phyloP scores from a whole-genome alignment of 1,284 basidiomycete genomes.

The Papiliotrema nemorosa region DNA sequence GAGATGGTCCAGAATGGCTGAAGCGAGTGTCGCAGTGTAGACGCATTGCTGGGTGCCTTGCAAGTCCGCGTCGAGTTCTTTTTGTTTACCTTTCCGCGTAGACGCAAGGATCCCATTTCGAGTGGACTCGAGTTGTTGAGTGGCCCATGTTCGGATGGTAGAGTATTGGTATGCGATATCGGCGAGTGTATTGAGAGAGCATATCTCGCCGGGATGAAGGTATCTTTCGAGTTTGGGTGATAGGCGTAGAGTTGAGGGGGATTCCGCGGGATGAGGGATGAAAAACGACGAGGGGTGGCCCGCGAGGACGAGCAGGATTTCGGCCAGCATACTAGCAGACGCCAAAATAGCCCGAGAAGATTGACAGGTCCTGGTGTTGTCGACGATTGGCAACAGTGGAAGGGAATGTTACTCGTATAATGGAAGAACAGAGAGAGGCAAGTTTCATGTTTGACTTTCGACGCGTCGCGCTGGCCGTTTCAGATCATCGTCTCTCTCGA shows the following conservation, averaged over 20 bases:
- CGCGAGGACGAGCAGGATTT: conserved; percentile 73
- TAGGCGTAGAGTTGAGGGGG: conserved; percentile 50
- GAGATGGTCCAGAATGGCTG: conserved; percentile 67
- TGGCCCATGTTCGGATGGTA: conserved; percentile 57
- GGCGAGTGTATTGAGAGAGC: conserved; percentile 70
- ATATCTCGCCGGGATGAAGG: conserved; percentile 78
- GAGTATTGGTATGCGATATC: conserved; percentile 68
- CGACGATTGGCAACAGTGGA: too few relatives aligned
- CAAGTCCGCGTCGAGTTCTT: conserved; percentile 9
- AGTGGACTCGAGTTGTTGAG: conserved; percentile 31
- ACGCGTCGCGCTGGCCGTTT: too few relatives aligned
- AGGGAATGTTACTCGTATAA: too few relatives aligned
- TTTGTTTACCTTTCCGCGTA: conserved; percentile 14
- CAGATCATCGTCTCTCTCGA: too few relatives aligned
- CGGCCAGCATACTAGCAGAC: conserved; percentile 72
- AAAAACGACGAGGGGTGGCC: conserved; percentile 81
- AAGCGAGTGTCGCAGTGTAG: conserved; percentile 68
- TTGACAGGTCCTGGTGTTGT: too few relatives aligned
- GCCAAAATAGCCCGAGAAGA: too few relatives aligned
- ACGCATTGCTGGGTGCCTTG: conserved; percentile 1
- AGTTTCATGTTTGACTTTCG: too few relatives aligned
- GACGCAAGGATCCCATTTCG: conserved; percentile 42
- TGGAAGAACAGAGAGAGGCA: too few relatives aligned
- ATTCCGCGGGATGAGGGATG: conserved; percentile 48
- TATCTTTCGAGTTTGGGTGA: conserved; percentile 65